Conservation (phyloP, 305 asterid genomes). For the Fraxinus dipetala region DNA sequence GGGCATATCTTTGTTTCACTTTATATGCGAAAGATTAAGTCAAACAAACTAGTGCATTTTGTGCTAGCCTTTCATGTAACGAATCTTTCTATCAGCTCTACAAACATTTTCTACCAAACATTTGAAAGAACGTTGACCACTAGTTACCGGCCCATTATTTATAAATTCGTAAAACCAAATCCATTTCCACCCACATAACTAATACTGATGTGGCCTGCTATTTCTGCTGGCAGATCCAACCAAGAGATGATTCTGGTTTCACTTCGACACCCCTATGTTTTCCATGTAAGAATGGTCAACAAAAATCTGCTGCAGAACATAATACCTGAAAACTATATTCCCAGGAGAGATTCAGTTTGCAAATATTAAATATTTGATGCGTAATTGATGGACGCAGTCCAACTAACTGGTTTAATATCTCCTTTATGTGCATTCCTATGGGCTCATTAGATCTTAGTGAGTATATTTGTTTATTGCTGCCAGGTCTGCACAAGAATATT, state of each 20-base stretch:
- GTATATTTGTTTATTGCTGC: background rate
- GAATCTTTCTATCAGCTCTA: background rate
- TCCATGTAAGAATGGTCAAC: background rate
- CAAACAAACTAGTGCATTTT: background rate
- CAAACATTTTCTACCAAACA: background rate
- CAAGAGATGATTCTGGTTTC: slow-evolving; percentile 4
- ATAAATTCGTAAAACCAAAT: background rate
- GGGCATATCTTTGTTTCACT: background rate
- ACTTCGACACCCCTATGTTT: background rate
- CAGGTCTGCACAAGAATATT: background rate
- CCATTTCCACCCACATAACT: background rate
- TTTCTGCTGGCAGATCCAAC: background rate
- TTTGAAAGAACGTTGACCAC: background rate
- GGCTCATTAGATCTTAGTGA: background rate
- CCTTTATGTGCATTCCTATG: slow-evolving; percentile 4
- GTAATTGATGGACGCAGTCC: slow-evolving; percentile 5
- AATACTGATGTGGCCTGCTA: slow-evolving; percentile 5
- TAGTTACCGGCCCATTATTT: background rate
- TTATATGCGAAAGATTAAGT: background rate
- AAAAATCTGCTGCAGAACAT: background rate
- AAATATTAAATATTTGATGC: background rate
- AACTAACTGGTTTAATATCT: background rate
- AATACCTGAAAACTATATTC: background rate
- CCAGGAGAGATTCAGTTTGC: background rate
- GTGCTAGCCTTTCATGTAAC: slow-evolving; percentile 5